These are phyloP conservation scores for Strobilomyces confusus DNA, from an alignment of 768 basidiomycete species.

Conservation along the genomic window DNA sequence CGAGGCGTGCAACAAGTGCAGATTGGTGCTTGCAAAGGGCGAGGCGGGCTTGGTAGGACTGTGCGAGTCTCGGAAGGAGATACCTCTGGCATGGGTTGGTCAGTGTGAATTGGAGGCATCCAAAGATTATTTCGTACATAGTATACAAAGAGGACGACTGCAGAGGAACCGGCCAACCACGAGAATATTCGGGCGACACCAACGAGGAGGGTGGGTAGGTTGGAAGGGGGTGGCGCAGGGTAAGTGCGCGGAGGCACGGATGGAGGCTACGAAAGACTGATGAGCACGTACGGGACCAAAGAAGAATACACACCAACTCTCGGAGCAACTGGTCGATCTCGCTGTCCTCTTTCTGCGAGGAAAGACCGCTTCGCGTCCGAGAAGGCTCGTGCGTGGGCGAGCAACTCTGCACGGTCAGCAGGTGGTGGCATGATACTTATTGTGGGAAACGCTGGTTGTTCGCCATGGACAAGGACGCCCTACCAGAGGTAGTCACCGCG, in stretches of 20 bases:
- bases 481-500: conserved; percentile 10
- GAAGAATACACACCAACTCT: conserved; percentile 43
- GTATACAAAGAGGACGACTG: conserved; percentile 56
- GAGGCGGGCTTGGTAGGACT: conserved; percentile 55
- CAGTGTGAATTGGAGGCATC: conserved; percentile 1
- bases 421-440: neutral
- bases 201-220: conserved; percentile 61
- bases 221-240: conserved; percentile 65
- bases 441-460: neutral
- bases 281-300: conserved; percentile 7
- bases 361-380: conserved; percentile 56
- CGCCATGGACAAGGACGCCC: conserved; percentile 14
- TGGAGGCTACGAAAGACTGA: conserved; percentile 34
- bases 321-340: conserved; percentile 60
- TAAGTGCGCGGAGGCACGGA: conserved; percentile 69
- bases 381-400: conserved; percentile 59
- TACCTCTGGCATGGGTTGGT: conserved; percentile 47
- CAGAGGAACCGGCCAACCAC: conserved; percentile 67
- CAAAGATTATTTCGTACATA: conserved; percentile 45
- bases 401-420: conserved; percentile 39
- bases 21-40: conserved; percentile 60
- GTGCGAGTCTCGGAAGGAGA: conserved; percentile 61
- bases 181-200: conserved; percentile 55
- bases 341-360: conserved; percentile 60
- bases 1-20: conserved; percentile 50